Percentiles rank a stretch among this genome's conserved stretches.
Evolutionary conservation across 305 asterid species (phyloP).

Genomic region (Fraxinus sp.): DNA sequence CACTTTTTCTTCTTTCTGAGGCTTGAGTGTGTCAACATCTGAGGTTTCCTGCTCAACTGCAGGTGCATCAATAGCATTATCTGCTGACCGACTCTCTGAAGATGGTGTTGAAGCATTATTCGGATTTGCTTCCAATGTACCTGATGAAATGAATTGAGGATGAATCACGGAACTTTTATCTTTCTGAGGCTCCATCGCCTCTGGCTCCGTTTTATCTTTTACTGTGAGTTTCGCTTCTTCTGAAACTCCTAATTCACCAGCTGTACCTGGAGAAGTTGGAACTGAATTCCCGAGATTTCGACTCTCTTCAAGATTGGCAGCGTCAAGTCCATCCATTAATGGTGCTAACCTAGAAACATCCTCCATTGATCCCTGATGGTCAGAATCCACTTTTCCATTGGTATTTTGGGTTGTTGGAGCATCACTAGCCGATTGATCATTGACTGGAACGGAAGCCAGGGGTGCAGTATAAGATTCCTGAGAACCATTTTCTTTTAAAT

Average conservation of each 20-base stretch:
- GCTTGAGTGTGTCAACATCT: constrained; percentile 14
- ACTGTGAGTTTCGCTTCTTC: constrained; percentile 21
- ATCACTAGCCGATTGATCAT: constrained; percentile 23
- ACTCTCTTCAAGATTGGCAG: constrained; percentile 7
- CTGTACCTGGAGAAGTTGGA: constrained; percentile 15
- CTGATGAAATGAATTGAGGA: constrained; percentile 23
- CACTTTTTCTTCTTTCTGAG: constrained; percentile 20
- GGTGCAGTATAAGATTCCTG: constrained; percentile 33
- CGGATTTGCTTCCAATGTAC: constrained; percentile 25
- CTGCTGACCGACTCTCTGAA: constrained; percentile 1
- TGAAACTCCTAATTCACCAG: constrained; percentile 6
- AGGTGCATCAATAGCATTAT: constrained; percentile 32
- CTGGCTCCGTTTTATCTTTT: constrained; percentile 9
- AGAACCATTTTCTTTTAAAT: constrained; percentile 35
- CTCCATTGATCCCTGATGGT: constrained; percentile 8
- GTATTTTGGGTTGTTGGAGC: constrained; percentile 18
- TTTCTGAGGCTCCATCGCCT: constrained; percentile 15
- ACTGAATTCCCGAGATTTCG: constrained; percentile 12
- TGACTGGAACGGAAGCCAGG: constrained; percentile 24
- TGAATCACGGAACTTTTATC: constrained; percentile 15
- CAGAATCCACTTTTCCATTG: constrained; percentile 9
- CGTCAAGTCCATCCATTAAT: constrained; percentile 9
- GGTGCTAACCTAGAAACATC: constrained; percentile 13
- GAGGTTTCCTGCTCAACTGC: constrained; percentile 17
- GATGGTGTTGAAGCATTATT: constrained; percentile 24